phyloP scores from a whole-genome alignment of 345 rosid species.

The Pugionium cornutum region DNA sequence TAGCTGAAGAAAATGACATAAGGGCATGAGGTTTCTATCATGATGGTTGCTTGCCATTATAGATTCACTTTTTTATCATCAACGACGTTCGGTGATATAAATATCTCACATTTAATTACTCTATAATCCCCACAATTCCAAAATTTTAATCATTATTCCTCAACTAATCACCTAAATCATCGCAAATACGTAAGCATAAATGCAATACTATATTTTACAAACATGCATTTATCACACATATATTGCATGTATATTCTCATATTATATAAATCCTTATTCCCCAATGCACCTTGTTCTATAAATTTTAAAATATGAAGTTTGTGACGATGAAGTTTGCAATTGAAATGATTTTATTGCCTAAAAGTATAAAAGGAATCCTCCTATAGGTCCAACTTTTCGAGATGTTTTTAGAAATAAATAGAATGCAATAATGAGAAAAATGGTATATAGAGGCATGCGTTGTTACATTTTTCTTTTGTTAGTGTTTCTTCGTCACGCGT shows the following conservation, averaged over 20 bases:
- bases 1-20: conserved; percentile 42
- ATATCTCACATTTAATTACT: conserved; percentile 18
- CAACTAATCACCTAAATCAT: conserved; percentile 15
- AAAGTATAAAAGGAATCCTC: no score
- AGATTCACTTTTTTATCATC: conserved; percentile 41
- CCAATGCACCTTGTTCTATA: no score
- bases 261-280: no score
- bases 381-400: no score
- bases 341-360: no score
- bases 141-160: conserved; percentile 21
- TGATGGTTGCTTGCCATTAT: conserved; percentile 45
- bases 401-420: no score
- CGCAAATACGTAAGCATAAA: conserved; percentile 2
- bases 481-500: conserved; percentile 36
- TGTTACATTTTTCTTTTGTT: conserved; percentile 31
- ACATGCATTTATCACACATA: no score
- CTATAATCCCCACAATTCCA: not conserved
- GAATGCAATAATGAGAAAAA: no score
- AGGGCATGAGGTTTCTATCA: conserved; percentile 21
- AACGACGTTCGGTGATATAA: conserved; percentile 21
- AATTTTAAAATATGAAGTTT: no score
- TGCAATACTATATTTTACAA: no score
- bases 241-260: no score
- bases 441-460: conserved; percentile 38
- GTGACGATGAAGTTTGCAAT: no score